phyloP scores from a whole-genome alignment of 306 rosid species.

The Benincasa hispida region DNA sequence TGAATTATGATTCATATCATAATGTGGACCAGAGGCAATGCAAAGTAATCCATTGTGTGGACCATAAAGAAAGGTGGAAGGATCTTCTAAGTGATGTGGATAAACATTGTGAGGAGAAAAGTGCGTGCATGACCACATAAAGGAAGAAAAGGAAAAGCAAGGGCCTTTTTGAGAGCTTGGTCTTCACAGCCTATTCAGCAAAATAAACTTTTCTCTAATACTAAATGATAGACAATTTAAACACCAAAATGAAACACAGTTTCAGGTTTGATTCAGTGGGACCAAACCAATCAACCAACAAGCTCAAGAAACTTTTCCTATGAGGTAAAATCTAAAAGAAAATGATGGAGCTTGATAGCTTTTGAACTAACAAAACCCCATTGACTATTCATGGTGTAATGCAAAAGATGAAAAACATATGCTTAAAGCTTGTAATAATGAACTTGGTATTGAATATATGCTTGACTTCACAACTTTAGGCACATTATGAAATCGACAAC shows the following conservation, averaged over 20 bases:
- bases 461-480: no score
- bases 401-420: not conserved
- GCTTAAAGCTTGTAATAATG: not conserved
- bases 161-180: not conserved
- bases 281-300: not conserved
- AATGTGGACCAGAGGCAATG: not conserved
- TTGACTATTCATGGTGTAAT: no score
- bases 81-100: constrained; percentile 5
- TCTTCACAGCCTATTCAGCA: not conserved
- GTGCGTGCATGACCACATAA: constrained; percentile 17
- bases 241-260: not conserved
- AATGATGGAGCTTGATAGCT: not conserved
- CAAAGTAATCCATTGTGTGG: not conserved
- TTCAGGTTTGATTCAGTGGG: not conserved
- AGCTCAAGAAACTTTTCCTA: not conserved
- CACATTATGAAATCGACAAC: no score
- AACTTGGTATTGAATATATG: no score
- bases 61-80: not conserved
- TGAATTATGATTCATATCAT: constrained; percentile 1
- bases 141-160: not conserved
- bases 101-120: constrained; percentile 12
- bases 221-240: not conserved
- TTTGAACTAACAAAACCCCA: not conserved
- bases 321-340: not conserved
- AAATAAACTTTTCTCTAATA: not conserved